Percentiles rank a stretch among this genome's conserved stretches.
phyloP scores from a whole-genome alignment of 164 flowering plant species.

The Echeveria elegans region DNA sequence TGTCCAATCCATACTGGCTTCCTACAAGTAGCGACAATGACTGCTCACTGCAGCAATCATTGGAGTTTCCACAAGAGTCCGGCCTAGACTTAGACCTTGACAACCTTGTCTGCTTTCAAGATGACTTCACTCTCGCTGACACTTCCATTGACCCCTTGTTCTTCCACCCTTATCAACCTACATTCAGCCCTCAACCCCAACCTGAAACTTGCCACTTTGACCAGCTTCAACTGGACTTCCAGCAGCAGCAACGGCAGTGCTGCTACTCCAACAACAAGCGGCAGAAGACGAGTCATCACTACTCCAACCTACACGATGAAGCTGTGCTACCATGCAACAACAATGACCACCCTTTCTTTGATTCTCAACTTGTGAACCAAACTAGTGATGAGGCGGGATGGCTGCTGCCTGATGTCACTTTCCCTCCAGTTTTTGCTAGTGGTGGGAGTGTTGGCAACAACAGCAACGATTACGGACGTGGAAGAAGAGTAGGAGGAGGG shows the following conservation, averaged over 20 bases:
- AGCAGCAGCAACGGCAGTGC: background rate
- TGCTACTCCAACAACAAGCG: background rate
- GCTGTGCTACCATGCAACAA: background rate
- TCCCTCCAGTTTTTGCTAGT: background rate
- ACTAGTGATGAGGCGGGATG: background rate
- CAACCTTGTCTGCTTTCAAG: slow-evolving; percentile 2
- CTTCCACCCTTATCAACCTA: background rate
- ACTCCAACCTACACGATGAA: background rate
- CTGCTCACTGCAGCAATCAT: background rate
- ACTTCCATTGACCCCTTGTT: slow-evolving; percentile 6
- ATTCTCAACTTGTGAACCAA: background rate
- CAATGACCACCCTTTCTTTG: background rate
- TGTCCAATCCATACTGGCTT: background rate
- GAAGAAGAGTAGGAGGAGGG: slow-evolving; percentile 9
- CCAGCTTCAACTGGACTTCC: background rate
- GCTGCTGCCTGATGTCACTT: background rate
- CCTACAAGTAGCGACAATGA: background rate
- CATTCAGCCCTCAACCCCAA: background rate
- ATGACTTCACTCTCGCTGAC: slow-evolving; percentile 5
- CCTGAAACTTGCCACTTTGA: background rate
- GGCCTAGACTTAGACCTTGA: background rate
- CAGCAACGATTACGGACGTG: background rate
- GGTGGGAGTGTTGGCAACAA: background rate
- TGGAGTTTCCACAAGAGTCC: background rate
- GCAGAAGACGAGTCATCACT: background rate